Evolutionary conservation across 495 filamentous ascomycete species (phyloP).

Genomic region (Amphirosellinia nigrospora): DNA sequence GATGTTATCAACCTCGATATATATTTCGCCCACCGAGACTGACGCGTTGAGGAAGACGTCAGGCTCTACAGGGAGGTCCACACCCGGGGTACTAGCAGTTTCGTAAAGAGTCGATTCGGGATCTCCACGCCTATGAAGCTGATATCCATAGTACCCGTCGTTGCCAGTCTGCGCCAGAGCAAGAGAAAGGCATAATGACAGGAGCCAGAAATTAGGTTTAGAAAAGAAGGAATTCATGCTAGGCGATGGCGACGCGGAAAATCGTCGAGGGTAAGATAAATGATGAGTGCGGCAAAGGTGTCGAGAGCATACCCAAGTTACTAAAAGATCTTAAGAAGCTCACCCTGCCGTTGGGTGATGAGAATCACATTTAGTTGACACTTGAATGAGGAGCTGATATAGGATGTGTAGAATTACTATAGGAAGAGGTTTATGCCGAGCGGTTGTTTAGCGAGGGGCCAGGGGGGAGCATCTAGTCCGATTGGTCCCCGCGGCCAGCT

Average conservation of each 20-base stretch:
- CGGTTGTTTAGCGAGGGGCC: neutral
- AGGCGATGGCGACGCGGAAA: neutral
- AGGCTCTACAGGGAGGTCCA: constrained; percentile 48
- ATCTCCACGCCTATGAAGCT: constrained; percentile 55
- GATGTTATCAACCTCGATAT: constrained; percentile 60
- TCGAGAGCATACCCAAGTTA: neutral
- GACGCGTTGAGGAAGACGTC: constrained; percentile 64
- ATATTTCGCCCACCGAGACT: constrained; percentile 58
- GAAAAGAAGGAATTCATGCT: constrained; percentile 35
- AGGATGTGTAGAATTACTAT: constrained; percentile 11
- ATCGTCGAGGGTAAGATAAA: neutral
- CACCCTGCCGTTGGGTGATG: neutral
- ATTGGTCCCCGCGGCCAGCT: too few species aligned
- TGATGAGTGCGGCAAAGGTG: neutral
- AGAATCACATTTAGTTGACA: neutral
- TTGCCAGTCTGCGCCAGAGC: constrained; percentile 35
- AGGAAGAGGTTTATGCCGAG: constrained; percentile 14
- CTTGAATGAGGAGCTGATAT: neutral
- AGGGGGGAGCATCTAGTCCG: neutral
- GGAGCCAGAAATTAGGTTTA: constrained; percentile 35
- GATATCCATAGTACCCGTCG: constrained; percentile 61
- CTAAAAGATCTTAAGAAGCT: neutral
- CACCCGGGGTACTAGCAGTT: constrained; percentile 55
- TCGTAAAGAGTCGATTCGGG: constrained; percentile 55
- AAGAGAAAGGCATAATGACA: constrained; percentile 26